phyloP scores from a whole-genome alignment of 768 basidiomycete species.

The Lentinula aciculospora region DNA sequence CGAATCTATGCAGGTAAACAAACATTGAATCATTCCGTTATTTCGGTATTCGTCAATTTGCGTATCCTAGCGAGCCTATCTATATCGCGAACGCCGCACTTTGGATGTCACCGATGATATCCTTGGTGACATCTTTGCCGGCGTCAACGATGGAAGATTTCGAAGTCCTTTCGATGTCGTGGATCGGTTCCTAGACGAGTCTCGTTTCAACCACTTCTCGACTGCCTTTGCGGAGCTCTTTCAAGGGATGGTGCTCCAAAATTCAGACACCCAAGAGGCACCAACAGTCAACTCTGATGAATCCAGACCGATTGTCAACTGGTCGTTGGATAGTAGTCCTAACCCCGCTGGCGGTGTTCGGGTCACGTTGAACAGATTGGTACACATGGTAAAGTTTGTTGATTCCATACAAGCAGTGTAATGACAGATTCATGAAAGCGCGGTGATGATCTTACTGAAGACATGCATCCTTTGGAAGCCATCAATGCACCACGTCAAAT shows the following conservation, averaged over 20 bases:
- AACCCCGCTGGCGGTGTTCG: neutral
- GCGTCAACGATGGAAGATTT: neutral
- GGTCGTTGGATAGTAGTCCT: neutral
- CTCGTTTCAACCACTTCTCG: neutral
- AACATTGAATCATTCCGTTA: conserved; percentile 4
- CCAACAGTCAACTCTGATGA: neutral
- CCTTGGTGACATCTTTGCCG: neutral
- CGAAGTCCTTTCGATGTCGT: neutral
- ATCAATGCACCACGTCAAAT: neutral
- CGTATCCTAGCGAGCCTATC: neutral
- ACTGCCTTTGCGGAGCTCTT: neutral
- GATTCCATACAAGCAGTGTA: neutral
- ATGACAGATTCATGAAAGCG: neutral
- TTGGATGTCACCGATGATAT: neutral
- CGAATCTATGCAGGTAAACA: conserved; percentile 45
- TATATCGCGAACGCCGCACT: neutral
- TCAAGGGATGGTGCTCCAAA: neutral
- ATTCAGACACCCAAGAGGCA: neutral
- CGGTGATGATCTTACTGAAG: neutral
- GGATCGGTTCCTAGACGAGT: neutral
- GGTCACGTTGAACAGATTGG: neutral
- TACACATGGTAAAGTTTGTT: neutral
- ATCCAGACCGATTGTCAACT: neutral
- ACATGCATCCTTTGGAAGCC: neutral
- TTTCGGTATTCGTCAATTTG: neutral